Evolutionary conservation across 768 basidiomycete genomes (phyloP), one percentile per base, ranked within the genome.

Genomic region (Candolleomyces aberdarensis): DNA sequence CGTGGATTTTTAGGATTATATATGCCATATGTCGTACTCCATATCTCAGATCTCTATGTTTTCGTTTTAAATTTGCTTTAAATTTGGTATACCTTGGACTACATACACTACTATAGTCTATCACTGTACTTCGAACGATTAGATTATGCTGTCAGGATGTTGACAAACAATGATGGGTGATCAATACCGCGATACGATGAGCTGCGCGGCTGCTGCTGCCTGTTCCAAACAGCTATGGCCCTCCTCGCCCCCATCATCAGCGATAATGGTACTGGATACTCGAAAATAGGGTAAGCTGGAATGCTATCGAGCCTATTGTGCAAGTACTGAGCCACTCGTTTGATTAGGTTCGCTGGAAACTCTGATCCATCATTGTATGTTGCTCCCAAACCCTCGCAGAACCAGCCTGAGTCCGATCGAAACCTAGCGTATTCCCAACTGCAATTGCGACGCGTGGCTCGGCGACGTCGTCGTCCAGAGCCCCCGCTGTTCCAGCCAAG

Each of bases 341-440:
- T 47, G 48, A 62, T 56, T 69, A 96, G 96, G 40, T 98, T 97
- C 76, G 96, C 97, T 48, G 96, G 96, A 57, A 99, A 99, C 78
- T 97, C 94, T 50, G 96, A 98, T 77, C 97, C 97, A 19, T 98
- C 96, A 9, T 99, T 96, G 92, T 94, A 71, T 75, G 91, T 83
- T 39, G 56, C 55, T 53, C 44, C 29, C 47, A 39, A 31, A 52
- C 26, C 54, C 10, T 39, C 26, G 56, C n/a, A 54, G 59, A 49
- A 29, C 52, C 52, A 29, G 6, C 40, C 64, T 44, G 51, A 57
- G 41, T 47, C 63, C 29, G 56, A 32, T 31, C 15, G 52, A 14
- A 43, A 40, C 41, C 48, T 15, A 94, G 92, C 71, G 95, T 98
- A n/a, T 97, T 98, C 71, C 96, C 97, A 1, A 98, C 96, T 8